Conservation (phyloP, 331 rosid genomes). For the Malus hybrid region DNA sequence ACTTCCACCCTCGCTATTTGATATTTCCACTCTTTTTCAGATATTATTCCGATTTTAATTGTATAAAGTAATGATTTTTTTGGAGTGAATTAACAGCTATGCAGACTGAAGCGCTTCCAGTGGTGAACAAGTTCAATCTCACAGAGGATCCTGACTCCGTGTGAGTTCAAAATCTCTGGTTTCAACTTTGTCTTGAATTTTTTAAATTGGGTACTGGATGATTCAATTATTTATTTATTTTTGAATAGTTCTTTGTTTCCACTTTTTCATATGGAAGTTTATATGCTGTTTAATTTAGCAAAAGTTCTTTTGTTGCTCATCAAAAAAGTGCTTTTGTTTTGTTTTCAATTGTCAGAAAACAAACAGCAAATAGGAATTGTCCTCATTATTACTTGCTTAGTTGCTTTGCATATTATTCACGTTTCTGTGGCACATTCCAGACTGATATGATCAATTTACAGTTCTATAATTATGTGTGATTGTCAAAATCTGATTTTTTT, state of each 20-base stretch:
- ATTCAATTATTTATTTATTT: too few relatives aligned
- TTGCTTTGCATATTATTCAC: neutral
- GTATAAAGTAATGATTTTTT: neutral
- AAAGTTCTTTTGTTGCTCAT: neutral
- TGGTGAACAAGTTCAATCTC: constrained; percentile 66
- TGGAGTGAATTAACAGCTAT: constrained; percentile 51
- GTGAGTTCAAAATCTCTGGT: constrained; percentile 32
- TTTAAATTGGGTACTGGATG: neutral
- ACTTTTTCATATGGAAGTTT: too few relatives aligned
- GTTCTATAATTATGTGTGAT: too few relatives aligned
- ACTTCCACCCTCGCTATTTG: neutral
- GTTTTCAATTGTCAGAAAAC: neutral
- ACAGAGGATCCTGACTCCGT: constrained; percentile 44
- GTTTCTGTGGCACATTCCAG: neutral
- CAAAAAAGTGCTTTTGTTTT: neutral
- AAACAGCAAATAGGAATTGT: neutral
- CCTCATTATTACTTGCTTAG: neutral
- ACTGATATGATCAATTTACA: neutral
- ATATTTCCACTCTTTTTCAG: neutral
- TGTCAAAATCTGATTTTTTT: too few relatives aligned
- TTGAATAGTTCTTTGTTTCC: too few relatives aligned
- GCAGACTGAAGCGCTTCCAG: constrained; percentile 94
- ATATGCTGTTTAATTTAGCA: too few relatives aligned
- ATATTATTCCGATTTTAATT: neutral
- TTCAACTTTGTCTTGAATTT: neutral